phyloP scores from a whole-genome alignment of 176 grass and related monocot genomes.

The Oryza punctata region DNA sequence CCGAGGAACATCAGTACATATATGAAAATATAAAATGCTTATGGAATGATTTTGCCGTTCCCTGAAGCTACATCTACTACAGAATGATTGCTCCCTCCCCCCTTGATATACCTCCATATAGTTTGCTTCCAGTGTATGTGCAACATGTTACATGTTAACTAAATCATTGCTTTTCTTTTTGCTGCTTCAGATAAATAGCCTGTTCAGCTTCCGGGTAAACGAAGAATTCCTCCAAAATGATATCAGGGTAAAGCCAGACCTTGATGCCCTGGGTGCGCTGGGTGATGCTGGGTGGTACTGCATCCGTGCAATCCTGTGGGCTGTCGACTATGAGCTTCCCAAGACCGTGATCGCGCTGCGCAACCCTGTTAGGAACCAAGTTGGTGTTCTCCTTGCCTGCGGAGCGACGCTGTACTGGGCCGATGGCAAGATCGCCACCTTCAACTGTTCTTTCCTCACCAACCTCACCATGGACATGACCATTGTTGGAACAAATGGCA shows the following conservation, averaged over 20 bases:
- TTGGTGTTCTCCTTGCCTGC: conserved; percentile 61
- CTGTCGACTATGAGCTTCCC: conserved; percentile 59
- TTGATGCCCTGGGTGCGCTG: conserved; percentile 71
- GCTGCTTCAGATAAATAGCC: conserved; percentile 57
- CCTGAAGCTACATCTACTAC: background rate
- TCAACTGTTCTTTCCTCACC: conserved; percentile 67
- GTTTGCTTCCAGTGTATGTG: conserved; percentile 2
- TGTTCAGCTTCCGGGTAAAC: conserved; percentile 44
- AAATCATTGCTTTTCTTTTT: background rate
- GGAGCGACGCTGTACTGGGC: conserved; percentile 59
- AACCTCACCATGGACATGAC: conserved; percentile 65
- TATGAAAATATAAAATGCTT: conserved; percentile 13
- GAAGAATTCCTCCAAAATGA: conserved; percentile 80
- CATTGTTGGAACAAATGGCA: conserved; percentile 57
- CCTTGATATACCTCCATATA: background rate
- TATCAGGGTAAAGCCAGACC: conserved; percentile 81
- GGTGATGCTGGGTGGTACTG: conserved; percentile 81
- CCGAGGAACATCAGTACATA: background rate
- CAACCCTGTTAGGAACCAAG: conserved; percentile 52
- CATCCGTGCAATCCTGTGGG: conserved; percentile 71
- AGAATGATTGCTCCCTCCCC: background rate
- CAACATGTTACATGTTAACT: conserved; percentile 14
- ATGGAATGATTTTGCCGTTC: background rate
- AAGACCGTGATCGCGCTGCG: conserved; percentile 45
- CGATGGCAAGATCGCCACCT: conserved; percentile 52